Evolutionary conservation across 345 rosid genomes (phyloP).

Genomic region (Murraya koenigii): DNA sequence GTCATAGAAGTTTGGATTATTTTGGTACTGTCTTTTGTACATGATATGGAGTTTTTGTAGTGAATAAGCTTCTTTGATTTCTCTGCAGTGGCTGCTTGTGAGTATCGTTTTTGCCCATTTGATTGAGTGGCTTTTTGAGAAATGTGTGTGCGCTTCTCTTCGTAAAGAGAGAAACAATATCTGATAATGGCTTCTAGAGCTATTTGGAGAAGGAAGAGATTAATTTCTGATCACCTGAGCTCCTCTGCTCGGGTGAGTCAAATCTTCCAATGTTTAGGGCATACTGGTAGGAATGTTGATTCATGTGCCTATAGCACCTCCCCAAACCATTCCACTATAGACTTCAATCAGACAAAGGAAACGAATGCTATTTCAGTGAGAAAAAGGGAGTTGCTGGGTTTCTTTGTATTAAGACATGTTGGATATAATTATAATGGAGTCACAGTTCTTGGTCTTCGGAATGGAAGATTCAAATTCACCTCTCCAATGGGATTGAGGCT

Average conservation of each 20-base stretch:
- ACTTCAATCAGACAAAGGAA: constrained; percentile 19
- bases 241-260: constrained; percentile 37
- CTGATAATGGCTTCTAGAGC: constrained; percentile 70
- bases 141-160: constrained; percentile 23
- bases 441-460: constrained; percentile 20
- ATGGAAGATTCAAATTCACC: constrained; percentile 26
- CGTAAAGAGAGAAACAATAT: constrained; percentile 13
- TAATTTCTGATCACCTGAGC: constrained; percentile 44
- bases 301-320: constrained; percentile 24
- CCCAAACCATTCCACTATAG: constrained; percentile 11
- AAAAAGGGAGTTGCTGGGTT: constrained; percentile 23
- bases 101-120: constrained; percentile 19
- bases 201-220: constrained; percentile 50
- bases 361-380: constrained; percentile 10
- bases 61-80: neutral
- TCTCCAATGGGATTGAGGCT: constrained; percentile 33
- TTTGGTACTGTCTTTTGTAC: neutral
- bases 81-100: neutral
- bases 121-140: constrained; percentile 18
- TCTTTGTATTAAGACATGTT: constrained; percentile 24
- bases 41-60: neutral
- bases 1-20: neutral
- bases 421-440: constrained; percentile 25
- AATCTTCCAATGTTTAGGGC: constrained; percentile 38
- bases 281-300: constrained; percentile 25